Evolutionary conservation across 2,329 filamentous ascomycete genomes (phyloP), one percentile per base, ranked within the genome.

Genomic region (Phaeosphaeria sp.): DNA sequence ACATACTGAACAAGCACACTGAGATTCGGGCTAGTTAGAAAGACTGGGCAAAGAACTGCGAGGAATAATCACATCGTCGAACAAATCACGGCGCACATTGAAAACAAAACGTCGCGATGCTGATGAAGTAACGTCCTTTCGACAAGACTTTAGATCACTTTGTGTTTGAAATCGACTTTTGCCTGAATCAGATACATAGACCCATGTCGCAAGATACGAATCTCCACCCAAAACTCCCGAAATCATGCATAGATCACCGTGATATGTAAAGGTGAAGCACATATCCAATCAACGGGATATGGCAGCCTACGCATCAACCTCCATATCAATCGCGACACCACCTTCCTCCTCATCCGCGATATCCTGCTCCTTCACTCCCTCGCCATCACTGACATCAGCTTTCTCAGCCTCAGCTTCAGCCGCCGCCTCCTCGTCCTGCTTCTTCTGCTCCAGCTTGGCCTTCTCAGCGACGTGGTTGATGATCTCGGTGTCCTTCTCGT

Each of bases 401-500:
- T 46, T n/a, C n/a, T n/a, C n/a, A n/a, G n/a, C 56, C 45, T 60
- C 46, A 2, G 15, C 57, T 39, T 68, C 63, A 4, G 24, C 61
- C n/a, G 59, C 54, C 33, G 61, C 64, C 36, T 63, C 66, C 9
- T 64, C 66, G 9, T 64, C 61, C 5, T 33, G 36, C n/a, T 52
- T 64, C 30, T 57, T 53, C 24, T 62, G 56, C 49, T 66, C 69
- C 3, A 65, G 62, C 60, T 67, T 71, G n/a, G 68, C 70, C 60
- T 75, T 71, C 11, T 76, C 74, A 8, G 67, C 66, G 0, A 75
- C 73, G 27, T 75, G 71, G 52, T 77, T 77, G 52, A 73, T 76
- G 61, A 96, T 85, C 48, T 97, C 83, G 3, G 92, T 92, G 0
- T 91, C 90, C 25, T 90, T 90, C 68, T 98, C 94, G 74, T 97